Conservation (phyloP, 208 protist genomes). For the Leishmania tarentolae region DNA sequence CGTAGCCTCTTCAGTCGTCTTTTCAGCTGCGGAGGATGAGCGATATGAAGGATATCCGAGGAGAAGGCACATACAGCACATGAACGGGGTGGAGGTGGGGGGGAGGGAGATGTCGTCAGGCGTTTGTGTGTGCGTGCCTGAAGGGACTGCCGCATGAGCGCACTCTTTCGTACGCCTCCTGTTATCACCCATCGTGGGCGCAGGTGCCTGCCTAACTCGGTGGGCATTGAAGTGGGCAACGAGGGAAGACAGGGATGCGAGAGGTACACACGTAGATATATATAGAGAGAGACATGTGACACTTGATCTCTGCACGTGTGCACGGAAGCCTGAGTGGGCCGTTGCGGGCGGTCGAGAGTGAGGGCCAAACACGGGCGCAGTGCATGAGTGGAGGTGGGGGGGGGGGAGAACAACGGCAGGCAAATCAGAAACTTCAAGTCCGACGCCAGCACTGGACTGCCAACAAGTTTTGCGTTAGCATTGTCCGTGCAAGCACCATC, state of each 20-base stretch:
- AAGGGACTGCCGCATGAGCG: background rate
- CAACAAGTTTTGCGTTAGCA: background rate
- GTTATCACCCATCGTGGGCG: background rate
- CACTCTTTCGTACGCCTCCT: background rate
- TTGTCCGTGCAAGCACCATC: background rate
- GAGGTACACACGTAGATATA: too few species aligned
- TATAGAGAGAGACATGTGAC: background rate
- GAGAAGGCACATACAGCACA: background rate
- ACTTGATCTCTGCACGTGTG: background rate
- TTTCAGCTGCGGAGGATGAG: constrained; percentile 11
- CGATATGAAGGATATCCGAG: background rate
- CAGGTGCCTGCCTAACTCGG: background rate
- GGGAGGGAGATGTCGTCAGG: background rate
- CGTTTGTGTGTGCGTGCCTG: background rate
- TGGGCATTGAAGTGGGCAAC: background rate
- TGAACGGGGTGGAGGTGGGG: background rate
- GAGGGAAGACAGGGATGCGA: background rate
- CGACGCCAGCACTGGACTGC: background rate
- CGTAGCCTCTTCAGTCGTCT: constrained; percentile 9
- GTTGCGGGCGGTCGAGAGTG: background rate
- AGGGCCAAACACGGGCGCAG: background rate
- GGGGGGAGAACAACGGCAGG: background rate
- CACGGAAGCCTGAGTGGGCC: background rate
- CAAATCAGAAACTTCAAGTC: background rate
- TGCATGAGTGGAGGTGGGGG: too few species aligned